These are phyloP conservation scores for Artemisia argyi DNA, from an alignment of 129 eudicot species.

Conservation along the genomic window DNA sequence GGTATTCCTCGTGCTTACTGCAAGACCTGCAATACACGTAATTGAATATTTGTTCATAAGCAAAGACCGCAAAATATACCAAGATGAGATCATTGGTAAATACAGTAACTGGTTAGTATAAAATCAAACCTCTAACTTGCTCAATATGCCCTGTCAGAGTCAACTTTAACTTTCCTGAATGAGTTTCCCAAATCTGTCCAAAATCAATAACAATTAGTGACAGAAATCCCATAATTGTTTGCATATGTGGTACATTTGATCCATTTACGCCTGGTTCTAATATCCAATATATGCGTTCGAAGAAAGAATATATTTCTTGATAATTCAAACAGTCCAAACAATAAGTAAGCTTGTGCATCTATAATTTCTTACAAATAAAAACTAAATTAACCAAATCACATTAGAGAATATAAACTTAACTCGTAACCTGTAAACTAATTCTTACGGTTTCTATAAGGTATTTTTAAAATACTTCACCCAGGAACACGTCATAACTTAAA, in stretches of 20 bases:
- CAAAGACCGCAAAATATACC: not conserved
- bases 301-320: not conserved
- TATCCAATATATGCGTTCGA: not conserved
- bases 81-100: not conserved
- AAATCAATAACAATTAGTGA: slow-evolving; percentile 9
- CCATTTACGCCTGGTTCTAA: not conserved
- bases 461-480: too few relatives aligned
- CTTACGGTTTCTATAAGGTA: too few relatives aligned
- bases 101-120: not conserved
- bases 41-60: not conserved
- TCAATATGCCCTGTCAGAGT: slow-evolving; percentile 98
- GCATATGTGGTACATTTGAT: not conserved
- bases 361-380: not conserved
- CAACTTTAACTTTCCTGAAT: slow-evolving; percentile 67
- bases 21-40: slow-evolving; percentile 66
- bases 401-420: not conserved
- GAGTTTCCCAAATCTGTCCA: slow-evolving; percentile 89
- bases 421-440: too few relatives aligned
- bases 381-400: not conserved
- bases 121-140: slow-evolving; percentile 86
- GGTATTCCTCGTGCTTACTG: slow-evolving; percentile 78
- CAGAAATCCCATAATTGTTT: not conserved
- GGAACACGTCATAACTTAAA: too few relatives aligned
- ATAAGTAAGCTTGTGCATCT: not conserved
- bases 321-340: not conserved